Evolutionary conservation across 2,329 filamentous ascomycete species (phyloP).

Genomic region (Aureobasidium sp.): DNA sequence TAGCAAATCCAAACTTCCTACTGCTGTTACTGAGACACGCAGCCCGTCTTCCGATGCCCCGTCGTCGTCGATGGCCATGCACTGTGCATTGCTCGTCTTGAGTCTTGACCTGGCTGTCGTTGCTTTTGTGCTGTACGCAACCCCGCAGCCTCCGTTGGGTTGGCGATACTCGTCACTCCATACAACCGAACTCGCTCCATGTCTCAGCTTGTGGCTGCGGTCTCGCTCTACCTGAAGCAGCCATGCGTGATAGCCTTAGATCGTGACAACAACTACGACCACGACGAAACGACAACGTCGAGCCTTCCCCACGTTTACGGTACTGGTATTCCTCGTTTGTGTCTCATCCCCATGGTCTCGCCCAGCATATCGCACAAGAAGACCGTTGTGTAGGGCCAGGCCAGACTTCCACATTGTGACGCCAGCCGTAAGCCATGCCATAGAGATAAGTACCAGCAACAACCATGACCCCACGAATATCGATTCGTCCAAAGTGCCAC

Average conservation of each 20-base stretch:
- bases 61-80: not conserved
- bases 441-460: not conserved
- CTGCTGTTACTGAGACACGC: not conserved
- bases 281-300: slow-evolving; percentile 6
- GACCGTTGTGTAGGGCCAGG: slow-evolving; percentile 5
- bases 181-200: not conserved
- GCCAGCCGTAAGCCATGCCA: slow-evolving; percentile 6
- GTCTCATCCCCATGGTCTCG: slow-evolving; percentile 8
- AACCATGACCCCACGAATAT: slow-evolving; percentile 5
- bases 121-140: slow-evolving; percentile 2
- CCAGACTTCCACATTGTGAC: not conserved
- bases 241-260: not conserved
- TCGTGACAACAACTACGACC: not conserved
- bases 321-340: not conserved
- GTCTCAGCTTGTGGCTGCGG: slow-evolving; percentile 12
- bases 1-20: not conserved
- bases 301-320: not conserved
- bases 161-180: not conserved
- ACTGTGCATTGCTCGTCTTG: not conserved
- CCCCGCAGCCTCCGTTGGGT: slow-evolving; percentile 2
- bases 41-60: not conserved
- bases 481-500: not conserved
- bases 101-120: not conserved
- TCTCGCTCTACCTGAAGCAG: not conserved
- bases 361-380: not conserved